Evolutionary conservation across 768 basidiomycete genomes (phyloP).

Genomic region (Calocybe indica): DNA sequence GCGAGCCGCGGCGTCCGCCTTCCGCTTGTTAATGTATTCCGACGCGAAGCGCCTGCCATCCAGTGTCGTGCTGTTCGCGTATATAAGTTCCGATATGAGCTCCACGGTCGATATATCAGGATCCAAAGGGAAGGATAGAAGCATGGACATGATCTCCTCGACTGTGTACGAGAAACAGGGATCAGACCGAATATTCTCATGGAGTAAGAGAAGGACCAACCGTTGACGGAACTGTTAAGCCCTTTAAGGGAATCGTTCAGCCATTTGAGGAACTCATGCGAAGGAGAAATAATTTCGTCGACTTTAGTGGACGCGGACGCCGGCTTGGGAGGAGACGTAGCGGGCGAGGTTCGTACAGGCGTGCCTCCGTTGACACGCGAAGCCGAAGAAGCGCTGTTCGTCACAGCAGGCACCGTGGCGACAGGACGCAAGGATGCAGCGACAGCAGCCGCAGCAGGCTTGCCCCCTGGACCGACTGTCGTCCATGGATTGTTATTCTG

Average conservation of each 20-base stretch:
- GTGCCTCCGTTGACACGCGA: constrained; percentile 30
- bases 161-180: constrained; percentile 30
- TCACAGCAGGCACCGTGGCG: constrained; percentile 1
- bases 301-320: constrained; percentile 30
- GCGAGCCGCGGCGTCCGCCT: constrained; percentile 63
- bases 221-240: constrained; percentile 63
- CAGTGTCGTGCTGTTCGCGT: constrained; percentile 89
- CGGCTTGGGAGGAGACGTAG: constrained; percentile 21
- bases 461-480: constrained; percentile 79
- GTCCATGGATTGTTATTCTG: constrained; percentile 50
- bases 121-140: constrained; percentile 90
- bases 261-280: constrained; percentile 92
- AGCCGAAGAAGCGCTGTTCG: constrained; percentile 22
- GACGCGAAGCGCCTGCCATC: constrained; percentile 94
- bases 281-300: constrained; percentile 70
- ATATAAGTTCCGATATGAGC: constrained; percentile 93
- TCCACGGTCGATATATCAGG: constrained; percentile 78
- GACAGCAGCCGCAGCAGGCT: constrained; percentile 31
- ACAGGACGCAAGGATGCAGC: constrained; percentile 18
- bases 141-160: constrained; percentile 94
- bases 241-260: constrained; percentile 79
- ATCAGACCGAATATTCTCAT: neutral
- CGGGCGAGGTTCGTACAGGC: constrained; percentile 14
- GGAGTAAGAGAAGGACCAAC: constrained; percentile 29
- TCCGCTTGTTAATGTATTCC: constrained; percentile 85